Evolutionary conservation across 192 early-diverging fungal genomes (phyloP).

Genomic region (Thamnidium elegans): DNA sequence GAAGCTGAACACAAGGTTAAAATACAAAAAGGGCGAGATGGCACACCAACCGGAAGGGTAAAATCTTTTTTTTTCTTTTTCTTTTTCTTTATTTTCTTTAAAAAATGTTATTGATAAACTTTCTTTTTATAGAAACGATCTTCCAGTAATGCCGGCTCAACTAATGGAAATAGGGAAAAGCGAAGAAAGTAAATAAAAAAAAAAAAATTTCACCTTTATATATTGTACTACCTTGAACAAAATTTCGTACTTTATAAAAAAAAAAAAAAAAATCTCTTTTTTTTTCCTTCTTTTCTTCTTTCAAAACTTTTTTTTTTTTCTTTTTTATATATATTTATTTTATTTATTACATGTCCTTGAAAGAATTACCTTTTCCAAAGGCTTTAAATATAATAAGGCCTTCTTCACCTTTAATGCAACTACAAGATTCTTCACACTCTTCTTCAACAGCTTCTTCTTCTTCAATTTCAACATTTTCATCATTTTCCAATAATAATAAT

Average conservation of each 20-base stretch:
- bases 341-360: conserved; percentile 6
- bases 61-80: background rate
- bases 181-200: conserved; percentile 5
- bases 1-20: conserved; percentile 59
- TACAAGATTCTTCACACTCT: conserved; percentile 6
- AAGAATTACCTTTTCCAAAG: background rate
- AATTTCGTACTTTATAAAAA: background rate
- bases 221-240: no score
- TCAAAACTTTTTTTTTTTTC: background rate
- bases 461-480: conserved; percentile 20
- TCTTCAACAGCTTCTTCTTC: conserved; percentile 29
- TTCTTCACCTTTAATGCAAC: conserved; percentile 1
- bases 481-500: background rate
- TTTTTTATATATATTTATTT: background rate
- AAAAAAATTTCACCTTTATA: background rate
- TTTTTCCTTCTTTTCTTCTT: background rate
- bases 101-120: background rate
- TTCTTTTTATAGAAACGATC: conserved; percentile 13
- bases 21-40: conserved; percentile 12
- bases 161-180: conserved; percentile 12
- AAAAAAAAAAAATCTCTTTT: background rate
- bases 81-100: no score
- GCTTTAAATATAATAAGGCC: conserved; percentile 12
- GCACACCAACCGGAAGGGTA: conserved; percentile 4
- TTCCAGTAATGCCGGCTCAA: conserved; percentile 4